Conservation (phyloP, 139 green algal species). For the Chlorella vulgaris region DNA sequence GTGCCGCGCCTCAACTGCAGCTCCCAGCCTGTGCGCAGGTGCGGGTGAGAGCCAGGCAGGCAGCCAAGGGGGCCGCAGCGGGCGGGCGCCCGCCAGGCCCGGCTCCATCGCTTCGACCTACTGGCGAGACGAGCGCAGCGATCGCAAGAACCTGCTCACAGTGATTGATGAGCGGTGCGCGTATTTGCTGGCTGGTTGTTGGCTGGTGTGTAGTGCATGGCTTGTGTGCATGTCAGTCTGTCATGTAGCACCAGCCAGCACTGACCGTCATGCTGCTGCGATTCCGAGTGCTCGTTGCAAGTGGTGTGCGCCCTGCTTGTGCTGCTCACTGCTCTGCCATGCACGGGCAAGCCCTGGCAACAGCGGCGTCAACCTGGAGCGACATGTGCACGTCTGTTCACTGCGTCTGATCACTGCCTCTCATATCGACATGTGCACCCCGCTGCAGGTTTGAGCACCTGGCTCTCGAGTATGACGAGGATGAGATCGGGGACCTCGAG, state of each 20-base stretch:
- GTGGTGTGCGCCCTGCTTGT: no score
- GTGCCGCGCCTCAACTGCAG: no score
- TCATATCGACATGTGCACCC: background rate
- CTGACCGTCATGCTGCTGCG: no score
- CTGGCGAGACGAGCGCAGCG: constrained; percentile 73
- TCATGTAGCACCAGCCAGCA: no score
- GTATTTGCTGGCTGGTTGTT: background rate
- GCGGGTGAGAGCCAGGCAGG: constrained; percentile 10
- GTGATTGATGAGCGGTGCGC: constrained; percentile 62
- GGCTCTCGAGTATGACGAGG: constrained; percentile 77
- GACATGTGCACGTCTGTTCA: no score
- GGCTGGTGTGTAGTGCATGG: background rate
- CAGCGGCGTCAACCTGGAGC: no score
- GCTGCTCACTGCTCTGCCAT: no score
- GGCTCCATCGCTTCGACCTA: constrained; percentile 75
- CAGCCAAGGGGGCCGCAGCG: background rate
- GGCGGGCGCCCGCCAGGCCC: background rate
- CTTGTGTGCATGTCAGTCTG: background rate
- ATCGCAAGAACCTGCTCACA: constrained; percentile 58
- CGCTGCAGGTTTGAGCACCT: constrained; percentile 63
- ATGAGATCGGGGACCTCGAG: constrained; percentile 76
- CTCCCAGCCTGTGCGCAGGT: background rate
- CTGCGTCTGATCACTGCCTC: no score
- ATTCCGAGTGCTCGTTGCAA: no score
- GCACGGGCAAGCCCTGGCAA: no score